Evolutionary conservation across 2,329 filamentous ascomycete species (phyloP).

Genomic region (Cytospora paraplurivora): DNA sequence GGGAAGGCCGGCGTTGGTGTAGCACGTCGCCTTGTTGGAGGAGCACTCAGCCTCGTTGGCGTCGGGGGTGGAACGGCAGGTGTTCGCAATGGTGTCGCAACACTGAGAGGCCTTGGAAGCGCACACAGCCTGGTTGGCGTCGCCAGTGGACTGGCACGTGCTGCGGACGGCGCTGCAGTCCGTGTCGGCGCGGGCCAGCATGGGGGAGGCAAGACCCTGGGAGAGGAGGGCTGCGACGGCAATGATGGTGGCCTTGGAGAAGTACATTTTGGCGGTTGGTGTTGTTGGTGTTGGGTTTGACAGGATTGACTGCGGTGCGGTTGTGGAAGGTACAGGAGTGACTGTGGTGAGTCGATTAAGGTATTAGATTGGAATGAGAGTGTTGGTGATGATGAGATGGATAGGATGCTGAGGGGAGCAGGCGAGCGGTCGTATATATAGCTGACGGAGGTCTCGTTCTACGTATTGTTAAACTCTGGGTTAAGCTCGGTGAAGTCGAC

Average conservation of each 20-base stretch:
- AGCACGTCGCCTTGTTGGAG: slow-evolving; percentile 13
- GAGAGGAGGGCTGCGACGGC: slow-evolving; percentile 14
- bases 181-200: neutral
- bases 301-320: neutral
- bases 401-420: neutral
- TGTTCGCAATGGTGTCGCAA: neutral
- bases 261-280: slow-evolving; percentile 16
- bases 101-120: neutral
- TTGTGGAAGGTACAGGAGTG: slow-evolving; percentile 11
- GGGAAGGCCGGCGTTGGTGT: neutral
- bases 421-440: neutral
- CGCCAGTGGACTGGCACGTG: neutral
- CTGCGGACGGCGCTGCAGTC: slow-evolving; percentile 7
- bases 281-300: neutral
- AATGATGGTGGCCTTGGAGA: slow-evolving; percentile 24
- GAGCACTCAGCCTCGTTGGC: slow-evolving; percentile 15
- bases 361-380: neutral
- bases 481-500: neutral
- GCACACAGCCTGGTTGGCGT: slow-evolving; percentile 13
- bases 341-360: neutral
- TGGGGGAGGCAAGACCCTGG: slow-evolving; percentile 11
- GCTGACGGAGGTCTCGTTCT: neutral
- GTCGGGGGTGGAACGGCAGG: neutral
- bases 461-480: neutral
- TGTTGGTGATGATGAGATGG: neutral